Percentiles rank a stretch among this genome's conserved stretches.
phyloP scores from a whole-genome alignment of 2,329 filamentous ascomycete genomes.

The Scedosporium minutisporum region DNA sequence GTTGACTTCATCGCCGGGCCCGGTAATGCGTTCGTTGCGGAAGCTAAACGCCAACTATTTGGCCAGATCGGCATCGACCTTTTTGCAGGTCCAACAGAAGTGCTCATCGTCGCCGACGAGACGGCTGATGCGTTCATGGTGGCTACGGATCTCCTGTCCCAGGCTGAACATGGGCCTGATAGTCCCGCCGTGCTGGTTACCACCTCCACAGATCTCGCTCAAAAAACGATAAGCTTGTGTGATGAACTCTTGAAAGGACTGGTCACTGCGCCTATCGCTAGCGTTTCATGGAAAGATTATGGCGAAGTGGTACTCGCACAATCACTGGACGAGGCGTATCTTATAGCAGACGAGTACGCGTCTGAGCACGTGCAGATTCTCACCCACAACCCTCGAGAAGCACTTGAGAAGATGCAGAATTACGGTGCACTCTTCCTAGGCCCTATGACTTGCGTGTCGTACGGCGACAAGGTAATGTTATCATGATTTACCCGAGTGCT shows the following conservation, averaged over 20 bases:
- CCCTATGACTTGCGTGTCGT: slow-evolving; percentile 41
- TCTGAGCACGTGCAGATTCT: slow-evolving; percentile 43
- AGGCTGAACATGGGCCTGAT: slow-evolving; percentile 34
- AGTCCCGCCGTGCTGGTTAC: slow-evolving; percentile 35
- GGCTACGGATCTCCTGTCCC: slow-evolving; percentile 36
- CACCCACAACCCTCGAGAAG: slow-evolving; percentile 34
- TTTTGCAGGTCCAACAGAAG: slow-evolving; percentile 42
- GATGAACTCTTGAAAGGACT: slow-evolving; percentile 29
- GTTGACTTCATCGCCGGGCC: slow-evolving; percentile 44
- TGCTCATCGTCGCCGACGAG: slow-evolving; percentile 39
- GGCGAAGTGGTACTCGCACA: slow-evolving; percentile 36
- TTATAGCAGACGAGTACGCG: slow-evolving; percentile 35
- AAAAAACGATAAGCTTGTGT: slow-evolving; percentile 25
- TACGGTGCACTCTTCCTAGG: slow-evolving; percentile 42
- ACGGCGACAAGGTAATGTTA: slow-evolving; percentile 38
- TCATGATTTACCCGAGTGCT: neutral
- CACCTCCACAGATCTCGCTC: slow-evolving; percentile 28
- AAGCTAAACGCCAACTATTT: slow-evolving; percentile 43
- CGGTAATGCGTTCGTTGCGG: slow-evolving; percentile 44
- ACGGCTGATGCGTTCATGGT: slow-evolving; percentile 33
- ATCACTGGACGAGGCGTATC: slow-evolving; percentile 25
- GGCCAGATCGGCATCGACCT: slow-evolving; percentile 43
- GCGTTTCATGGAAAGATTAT: slow-evolving; percentile 32
- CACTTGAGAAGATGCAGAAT: slow-evolving; percentile 38
- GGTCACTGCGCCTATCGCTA: slow-evolving; percentile 31